Evolutionary conservation across 352 stramenopile genomes (phyloP).

Genomic region (Phytopythium oedochilum): DNA sequence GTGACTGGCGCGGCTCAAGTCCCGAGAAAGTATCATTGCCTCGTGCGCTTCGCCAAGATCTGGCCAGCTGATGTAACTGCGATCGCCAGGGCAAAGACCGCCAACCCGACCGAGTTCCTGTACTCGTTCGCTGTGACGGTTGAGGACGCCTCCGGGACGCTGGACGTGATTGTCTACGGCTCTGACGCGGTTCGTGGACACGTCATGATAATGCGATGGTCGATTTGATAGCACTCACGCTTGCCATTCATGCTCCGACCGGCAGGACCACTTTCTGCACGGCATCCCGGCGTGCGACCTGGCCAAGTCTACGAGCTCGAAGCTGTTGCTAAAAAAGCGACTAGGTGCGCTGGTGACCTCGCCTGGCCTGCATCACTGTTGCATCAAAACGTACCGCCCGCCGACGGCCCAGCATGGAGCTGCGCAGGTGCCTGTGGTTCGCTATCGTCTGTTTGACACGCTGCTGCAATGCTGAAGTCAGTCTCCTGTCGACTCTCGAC

Average conservation of each 20-base stretch:
- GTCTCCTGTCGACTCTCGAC: neutral
- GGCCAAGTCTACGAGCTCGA: slow-evolving; percentile 40
- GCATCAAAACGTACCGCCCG: slow-evolving; percentile 63
- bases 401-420: neutral
- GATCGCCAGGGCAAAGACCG: slow-evolving; percentile 39
- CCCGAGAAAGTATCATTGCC: slow-evolving; percentile 66
- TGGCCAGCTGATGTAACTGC: slow-evolving; percentile 48
- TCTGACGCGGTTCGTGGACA: slow-evolving; percentile 61
- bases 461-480: slow-evolving; percentile 28
- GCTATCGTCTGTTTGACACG: slow-evolving; percentile 72
- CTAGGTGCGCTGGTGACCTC: slow-evolving; percentile 26
- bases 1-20: slow-evolving; percentile 24
- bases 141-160: slow-evolving; percentile 33
- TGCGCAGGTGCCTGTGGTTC: slow-evolving; percentile 18
- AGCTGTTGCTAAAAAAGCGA: slow-evolving; percentile 41
- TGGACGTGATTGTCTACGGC: slow-evolving; percentile 69
- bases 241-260: neutral
- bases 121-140: slow-evolving; percentile 70
- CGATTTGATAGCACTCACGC: neutral
- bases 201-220: too few relatives aligned
- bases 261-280: slow-evolving; percentile 63
- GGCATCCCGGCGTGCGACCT: slow-evolving; percentile 69
- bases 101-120: slow-evolving; percentile 23
- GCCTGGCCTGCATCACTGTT: slow-evolving; percentile 37
- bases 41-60: slow-evolving; percentile 31